Evolutionary conservation across 345 rosid genomes (phyloP), one percentile per base, ranked within the genome.

Genomic region (Orychophragmus violaceus): DNA sequence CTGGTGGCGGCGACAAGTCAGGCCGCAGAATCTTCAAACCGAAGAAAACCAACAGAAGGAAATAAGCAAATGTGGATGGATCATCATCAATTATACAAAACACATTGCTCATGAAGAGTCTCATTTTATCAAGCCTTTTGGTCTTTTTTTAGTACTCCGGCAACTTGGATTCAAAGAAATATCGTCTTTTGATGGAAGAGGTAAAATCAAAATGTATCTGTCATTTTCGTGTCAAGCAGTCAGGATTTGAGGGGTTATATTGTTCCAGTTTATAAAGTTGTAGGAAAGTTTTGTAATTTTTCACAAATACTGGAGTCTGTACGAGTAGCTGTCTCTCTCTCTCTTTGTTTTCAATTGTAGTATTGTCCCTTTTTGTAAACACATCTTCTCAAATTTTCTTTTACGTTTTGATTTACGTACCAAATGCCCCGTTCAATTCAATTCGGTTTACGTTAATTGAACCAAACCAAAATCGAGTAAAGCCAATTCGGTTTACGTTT

Each of bases 1-100:
- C 83, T 1, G 80, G 87, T 24, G 95, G 90, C 0, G 78, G 78
- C 14, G 97, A 91, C 71, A 93, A 93, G 78, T 70, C 94, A 5
- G 62, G 27, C 19, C 80, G 98, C 27, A 90, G 61, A 78, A 35
- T 77, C 28, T 67, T 83, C 56, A 86, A 63, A 74, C 69, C 84
- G 6, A 87, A 64, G 65, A 76, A 70, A 72, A 35, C 33, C 17
- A 78, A 13, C 74, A 72, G 24, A 23, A 89, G 83, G 80, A 89
- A 77, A 81, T 86, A 74, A 75, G 70, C 56, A 27, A n/a, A n/a
- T n/a, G n/a, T n/a, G 11, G 18, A 28, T 17, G 58, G 44, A 71
- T 71, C 2, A 33, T 55, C 17, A 52, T 1, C 41, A 39, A 8
- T n/a, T 8, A 45, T 16, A 70, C 36, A 52, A 22, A 68, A 48